Percentiles rank a stretch among this genome's conserved stretches.
Conservation (phyloP, 495 filamentous ascomycete species). For the Glutinoglossum americanum region DNA sequence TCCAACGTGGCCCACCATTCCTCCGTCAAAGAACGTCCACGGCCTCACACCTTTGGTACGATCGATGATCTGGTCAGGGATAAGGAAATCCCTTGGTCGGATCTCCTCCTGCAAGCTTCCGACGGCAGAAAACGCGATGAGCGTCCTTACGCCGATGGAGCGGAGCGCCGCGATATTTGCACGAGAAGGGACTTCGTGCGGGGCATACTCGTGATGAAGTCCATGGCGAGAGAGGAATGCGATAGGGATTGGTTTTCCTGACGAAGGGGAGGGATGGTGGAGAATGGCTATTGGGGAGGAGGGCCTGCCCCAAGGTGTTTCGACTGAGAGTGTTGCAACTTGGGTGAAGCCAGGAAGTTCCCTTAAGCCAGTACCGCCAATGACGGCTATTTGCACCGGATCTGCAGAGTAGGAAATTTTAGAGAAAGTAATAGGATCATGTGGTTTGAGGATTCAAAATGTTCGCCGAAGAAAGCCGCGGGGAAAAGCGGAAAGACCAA, state of each 20-base stretch:
- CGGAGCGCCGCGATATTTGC: constrained; percentile 94
- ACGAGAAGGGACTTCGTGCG: constrained; percentile 73
- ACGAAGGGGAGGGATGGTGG: constrained; percentile 45
- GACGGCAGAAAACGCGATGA: constrained; percentile 91
- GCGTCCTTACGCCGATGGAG: constrained; percentile 62
- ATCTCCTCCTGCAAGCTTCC: constrained; percentile 82
- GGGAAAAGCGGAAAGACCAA: neutral
- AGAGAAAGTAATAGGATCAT: neutral
- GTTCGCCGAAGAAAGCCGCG: neutral
- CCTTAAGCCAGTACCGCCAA: constrained; percentile 81
- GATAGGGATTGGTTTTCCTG: constrained; percentile 39
- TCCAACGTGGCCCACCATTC: constrained; percentile 80
- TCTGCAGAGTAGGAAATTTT: constrained; percentile 23
- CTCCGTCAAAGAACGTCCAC: constrained; percentile 89
- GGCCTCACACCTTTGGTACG: constrained; percentile 74
- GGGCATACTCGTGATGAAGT: constrained; percentile 64
- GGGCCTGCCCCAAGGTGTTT: constrained; percentile 80
- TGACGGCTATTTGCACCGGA: constrained; percentile 77
- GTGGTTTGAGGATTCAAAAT: neutral
- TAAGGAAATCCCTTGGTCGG: constrained; percentile 83
- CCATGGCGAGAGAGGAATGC: constrained; percentile 93
- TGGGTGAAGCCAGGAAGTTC: constrained; percentile 54
- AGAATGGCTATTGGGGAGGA: constrained; percentile 83
- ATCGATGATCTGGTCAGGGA: constrained; percentile 93
- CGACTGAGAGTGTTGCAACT: constrained; percentile 45